Base-by-base conservation (phyloP, 2,329 filamentous ascomycete species). In the Aureobasidium sp. region DNA sequence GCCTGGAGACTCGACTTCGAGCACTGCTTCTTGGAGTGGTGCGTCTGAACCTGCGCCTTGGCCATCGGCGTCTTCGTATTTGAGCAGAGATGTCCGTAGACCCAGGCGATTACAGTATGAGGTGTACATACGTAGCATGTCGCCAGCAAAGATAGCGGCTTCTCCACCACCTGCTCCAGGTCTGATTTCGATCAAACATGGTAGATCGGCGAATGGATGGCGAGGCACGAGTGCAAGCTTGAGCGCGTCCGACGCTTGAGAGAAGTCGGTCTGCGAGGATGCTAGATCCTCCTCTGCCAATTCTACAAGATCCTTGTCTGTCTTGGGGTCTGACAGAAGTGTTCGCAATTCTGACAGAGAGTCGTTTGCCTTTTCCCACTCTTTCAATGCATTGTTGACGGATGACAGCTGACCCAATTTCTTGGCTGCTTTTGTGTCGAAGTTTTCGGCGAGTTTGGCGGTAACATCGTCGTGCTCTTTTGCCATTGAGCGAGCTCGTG, bases 131-230 rank as follows among this genome's bases (percentile, higher is more conserved):
- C 87, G 85, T 68, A 96, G 84, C 7, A 99, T 76, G 58, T 94
- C 86, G 60, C 89, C 89, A 14, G 92, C 91, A 68, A 99, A 99
- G 65, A 96, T 85, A 0, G 90, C 86, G 2, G 93, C 92, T 76
- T 99, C 94, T 62, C 91, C 86, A 2, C 94, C 94, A 40, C 94
- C 94, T 0, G 91, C 92, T 0, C 94, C 94, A 0, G 94, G 94
- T 0, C 92, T 85, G 63, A 99, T 89, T 76, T 99, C 94, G 45
- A 99, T 77, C 65, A 99, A 82, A 73, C 93, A 97, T 59, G 92
- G 91, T 67, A 97, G 82, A 65, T 91, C 83, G 35, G 90, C 90
- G 72, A 97, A 99, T 2, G 92, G 90, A 72, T 99, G 92, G 44
- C 85, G 84, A 0, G 94, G 94, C 17, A 96, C 89, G 59, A 99